A percentile compares a stretch with the other conserved stretches of the same genome.
Evolutionary conservation across 495 filamentous ascomycete genomes (phyloP).

Genomic region (Penicillium parvum): DNA sequence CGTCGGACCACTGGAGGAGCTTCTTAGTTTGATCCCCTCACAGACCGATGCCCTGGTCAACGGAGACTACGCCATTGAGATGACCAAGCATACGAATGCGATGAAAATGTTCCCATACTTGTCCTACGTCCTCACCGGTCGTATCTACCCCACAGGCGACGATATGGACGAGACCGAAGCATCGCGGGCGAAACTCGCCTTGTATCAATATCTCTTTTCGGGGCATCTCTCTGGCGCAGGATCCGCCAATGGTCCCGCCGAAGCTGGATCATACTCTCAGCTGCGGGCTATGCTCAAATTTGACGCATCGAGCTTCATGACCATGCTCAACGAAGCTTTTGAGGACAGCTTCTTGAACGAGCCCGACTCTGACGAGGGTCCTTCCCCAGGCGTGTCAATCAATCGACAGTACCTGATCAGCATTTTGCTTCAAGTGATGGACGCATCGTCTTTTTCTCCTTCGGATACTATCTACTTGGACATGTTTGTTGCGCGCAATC

Average conservation of each 20-base stretch:
- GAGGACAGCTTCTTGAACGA: slow-evolving; percentile 92
- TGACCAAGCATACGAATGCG: slow-evolving; percentile 54
- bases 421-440: slow-evolving; percentile 87
- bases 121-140: slow-evolving; percentile 85
- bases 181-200: slow-evolving; percentile 69
- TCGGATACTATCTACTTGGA: slow-evolving; percentile 90
- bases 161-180: slow-evolving; percentile 63
- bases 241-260: slow-evolving; percentile 55
- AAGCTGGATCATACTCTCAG: slow-evolving; percentile 74
- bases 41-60: slow-evolving; percentile 27
- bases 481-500: slow-evolving; percentile 95
- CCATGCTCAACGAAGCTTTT: slow-evolving; percentile 94
- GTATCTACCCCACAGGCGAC: slow-evolving; percentile 84
- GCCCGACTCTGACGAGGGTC: slow-evolving; percentile 31
- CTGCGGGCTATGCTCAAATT: slow-evolving; percentile 80
- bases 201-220: slow-evolving; percentile 92
- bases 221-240: slow-evolving; percentile 56
- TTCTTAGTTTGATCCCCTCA: slow-evolving; percentile 64
- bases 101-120: slow-evolving; percentile 94
- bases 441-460: slow-evolving; percentile 60
- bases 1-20: slow-evolving; percentile 81
- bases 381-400: slow-evolving; percentile 56
- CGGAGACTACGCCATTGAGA: slow-evolving; percentile 29
- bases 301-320: slow-evolving; percentile 86
- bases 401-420: slow-evolving; percentile 88